Conservation (phyloP, 106 monocot genomes). For the Phalaenopsis equestris region DNA sequence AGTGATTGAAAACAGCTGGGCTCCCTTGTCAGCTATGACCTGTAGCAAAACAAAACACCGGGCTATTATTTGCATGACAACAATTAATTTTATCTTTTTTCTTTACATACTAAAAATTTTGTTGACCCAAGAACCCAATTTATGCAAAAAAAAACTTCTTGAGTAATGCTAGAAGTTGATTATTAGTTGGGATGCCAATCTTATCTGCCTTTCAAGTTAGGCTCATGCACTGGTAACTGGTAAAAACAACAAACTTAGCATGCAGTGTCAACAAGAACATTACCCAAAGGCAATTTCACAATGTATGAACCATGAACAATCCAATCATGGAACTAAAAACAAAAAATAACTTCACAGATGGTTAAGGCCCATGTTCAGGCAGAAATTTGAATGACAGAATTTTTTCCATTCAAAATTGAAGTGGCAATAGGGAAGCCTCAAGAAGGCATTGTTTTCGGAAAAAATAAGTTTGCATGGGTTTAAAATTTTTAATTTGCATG, state of each 20-base stretch:
- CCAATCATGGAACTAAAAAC: not conserved
- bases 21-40: slow-evolving; percentile 51
- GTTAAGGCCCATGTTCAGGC: no score
- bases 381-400: no score
- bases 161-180: not conserved
- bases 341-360: no score
- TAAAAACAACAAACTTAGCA: not conserved
- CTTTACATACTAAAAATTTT: not conserved
- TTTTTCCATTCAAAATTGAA: no score
- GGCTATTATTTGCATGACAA: not conserved
- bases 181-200: not conserved
- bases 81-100: not conserved
- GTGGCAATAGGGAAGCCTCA: no score
- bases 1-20: slow-evolving; percentile 41
- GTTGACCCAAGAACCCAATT: not conserved
- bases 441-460: no score
- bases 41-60: slow-evolving; percentile 17
- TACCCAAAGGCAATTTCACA: not conserved
- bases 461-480: no score
- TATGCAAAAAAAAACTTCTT: not conserved
- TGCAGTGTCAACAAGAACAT: not conserved
- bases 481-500: no score
- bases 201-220: not conserved
- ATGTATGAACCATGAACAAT: not conserved
- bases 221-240: not conserved